Evolutionary conservation across 2,329 filamentous ascomycete species (phyloP).

Genomic region (Fusarium pseudograminearum): DNA sequence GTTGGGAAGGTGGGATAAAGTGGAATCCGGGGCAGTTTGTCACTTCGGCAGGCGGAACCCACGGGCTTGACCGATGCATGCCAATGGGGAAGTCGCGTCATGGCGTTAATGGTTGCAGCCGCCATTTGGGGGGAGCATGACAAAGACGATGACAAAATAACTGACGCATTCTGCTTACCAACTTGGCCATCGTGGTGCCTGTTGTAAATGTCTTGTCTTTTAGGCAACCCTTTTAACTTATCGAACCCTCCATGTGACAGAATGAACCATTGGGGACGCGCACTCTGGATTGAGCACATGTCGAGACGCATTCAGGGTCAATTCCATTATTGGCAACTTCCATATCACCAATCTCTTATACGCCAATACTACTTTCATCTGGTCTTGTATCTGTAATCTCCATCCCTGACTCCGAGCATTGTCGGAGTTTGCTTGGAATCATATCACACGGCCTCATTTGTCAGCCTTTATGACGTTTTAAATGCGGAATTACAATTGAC

Average conservation of each 20-base stretch:
- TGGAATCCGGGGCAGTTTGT: constrained; percentile 3
- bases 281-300: constrained; percentile 13
- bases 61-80: constrained; percentile 46
- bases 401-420: constrained; percentile 4
- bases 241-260: constrained; percentile 21
- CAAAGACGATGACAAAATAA: constrained; percentile 29
- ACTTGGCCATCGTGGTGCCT: constrained; percentile 16
- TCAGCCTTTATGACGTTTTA: constrained; percentile 29
- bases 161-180: constrained; percentile 1
- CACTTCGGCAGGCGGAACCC: constrained; percentile 23
- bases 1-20: not conserved
- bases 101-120: constrained; percentile 34
- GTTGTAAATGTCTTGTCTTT: constrained; percentile 36
- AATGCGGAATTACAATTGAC: not conserved
- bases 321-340: constrained; percentile 8
- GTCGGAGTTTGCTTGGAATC: constrained; percentile 13
- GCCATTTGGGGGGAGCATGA: constrained; percentile 16
- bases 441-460: constrained; percentile 11
- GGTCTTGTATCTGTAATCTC: constrained; percentile 2
- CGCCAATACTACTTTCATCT: not conserved
- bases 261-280: constrained; percentile 16
- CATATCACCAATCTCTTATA: constrained; percentile 4
- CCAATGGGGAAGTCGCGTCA: constrained; percentile 38
- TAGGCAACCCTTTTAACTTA: constrained; percentile 29
- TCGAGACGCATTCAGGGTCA: constrained; percentile 8